Conservation (phyloP, 1,284 basidiomycete genomes). For the Cryptococcus deneoformans region DNA sequence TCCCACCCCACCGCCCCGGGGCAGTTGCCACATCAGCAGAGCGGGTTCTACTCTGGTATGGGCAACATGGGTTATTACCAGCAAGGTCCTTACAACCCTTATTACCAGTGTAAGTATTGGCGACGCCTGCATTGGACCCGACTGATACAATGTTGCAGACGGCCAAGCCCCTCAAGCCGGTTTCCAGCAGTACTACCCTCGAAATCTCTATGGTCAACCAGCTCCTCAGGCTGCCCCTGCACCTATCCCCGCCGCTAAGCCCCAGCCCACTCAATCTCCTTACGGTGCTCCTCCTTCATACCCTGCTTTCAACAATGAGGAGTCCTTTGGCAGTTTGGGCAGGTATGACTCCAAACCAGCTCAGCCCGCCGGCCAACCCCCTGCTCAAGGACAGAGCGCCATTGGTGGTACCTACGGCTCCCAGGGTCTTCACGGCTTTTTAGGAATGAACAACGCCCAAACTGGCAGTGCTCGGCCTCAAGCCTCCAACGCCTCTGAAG, state of each 20-base stretch:
- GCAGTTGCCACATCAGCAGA: conserved; percentile 45
- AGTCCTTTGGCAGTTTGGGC: conserved; percentile 33
- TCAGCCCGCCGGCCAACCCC: neutral
- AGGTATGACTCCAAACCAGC: conserved; percentile 25
- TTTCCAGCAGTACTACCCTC: conserved; percentile 50
- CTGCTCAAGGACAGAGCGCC: neutral
- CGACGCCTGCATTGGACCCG: neutral
- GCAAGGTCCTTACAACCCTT: conserved; percentile 50
- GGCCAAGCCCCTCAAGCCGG: conserved; percentile 45
- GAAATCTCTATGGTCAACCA: conserved; percentile 46
- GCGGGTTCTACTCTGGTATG: conserved; percentile 44
- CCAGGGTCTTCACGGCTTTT: neutral
- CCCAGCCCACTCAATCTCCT: conserved; percentile 44
- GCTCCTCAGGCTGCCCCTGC: conserved; percentile 40
- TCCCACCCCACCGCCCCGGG: conserved; percentile 39
- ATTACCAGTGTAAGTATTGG: conserved; percentile 48
- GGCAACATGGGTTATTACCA: conserved; percentile 49
- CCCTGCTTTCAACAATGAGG: conserved; percentile 39
- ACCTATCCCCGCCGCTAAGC: conserved; percentile 30
- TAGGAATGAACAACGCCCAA: neutral
- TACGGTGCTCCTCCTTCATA: conserved; percentile 43
- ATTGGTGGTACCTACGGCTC: neutral
- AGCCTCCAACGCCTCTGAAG: neutral
- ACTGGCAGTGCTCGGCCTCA: neutral
- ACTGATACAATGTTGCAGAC: conserved; percentile 27